Evolutionary conservation across 257 asterid species (phyloP), one percentile per base, ranked within the genome.

Genomic region (Nicotiana paniculata): DNA sequence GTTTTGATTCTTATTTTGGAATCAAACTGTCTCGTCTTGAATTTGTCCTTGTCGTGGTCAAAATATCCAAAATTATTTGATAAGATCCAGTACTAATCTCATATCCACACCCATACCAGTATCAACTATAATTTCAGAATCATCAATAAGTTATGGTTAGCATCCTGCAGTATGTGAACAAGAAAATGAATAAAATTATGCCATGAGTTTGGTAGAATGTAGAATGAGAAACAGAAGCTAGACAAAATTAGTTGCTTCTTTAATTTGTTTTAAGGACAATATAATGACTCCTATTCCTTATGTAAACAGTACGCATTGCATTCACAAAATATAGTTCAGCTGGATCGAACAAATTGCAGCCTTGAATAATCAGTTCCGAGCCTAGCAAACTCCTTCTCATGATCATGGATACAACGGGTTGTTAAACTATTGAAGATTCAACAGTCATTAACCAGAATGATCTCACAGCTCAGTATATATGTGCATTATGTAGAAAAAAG

Each of bases 111-210:
- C 32, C 32, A 30, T 30, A 30, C 32, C 2, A 30, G 32, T 30
- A 86, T 96, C 99, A 79, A 96, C 99, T 81, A 90, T 86, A 75
- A 96, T 92, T 84, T 94, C 98, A 35, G 97, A 96, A 90, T 90
- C 97, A 18, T 96, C 98, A 58, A 96, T 83, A 32, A 43, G 39
- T 97, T 86, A 85, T 93, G 97, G 85, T 94, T 97, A 48, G 98
- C 98, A 79, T 93, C 97, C 98, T 93, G 86, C 82, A 79, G 43
- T 69, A 81, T 10, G 79, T 76, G 54, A 32, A 83, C 12, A 82
- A 74, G 32, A 69, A 8, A 81, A 59, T 46, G 65, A 62, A 80
- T 70, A 84, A 82, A 80, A 84, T 51, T 69, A 64, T 30, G 78
- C 61, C 57, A 33, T 43, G 55, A 12, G 59, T 78, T 78, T n/a